phyloP scores from a whole-genome alignment of 352 stramenopile species.

The Globisporangium cystogenes region DNA sequence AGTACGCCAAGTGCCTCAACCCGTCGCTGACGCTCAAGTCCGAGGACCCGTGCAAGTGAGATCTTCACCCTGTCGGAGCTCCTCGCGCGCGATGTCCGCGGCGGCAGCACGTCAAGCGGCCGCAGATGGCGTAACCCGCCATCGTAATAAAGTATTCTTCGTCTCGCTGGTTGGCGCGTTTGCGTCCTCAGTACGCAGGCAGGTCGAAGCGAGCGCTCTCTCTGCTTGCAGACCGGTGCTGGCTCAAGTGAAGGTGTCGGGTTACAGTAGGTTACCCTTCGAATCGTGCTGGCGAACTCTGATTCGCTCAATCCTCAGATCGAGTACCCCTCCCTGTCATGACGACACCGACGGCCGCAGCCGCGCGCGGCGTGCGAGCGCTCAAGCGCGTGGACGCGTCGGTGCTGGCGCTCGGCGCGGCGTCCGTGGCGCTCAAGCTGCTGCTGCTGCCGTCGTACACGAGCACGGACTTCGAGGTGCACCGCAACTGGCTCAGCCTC shows the following conservation, averaged over 20 bases:
- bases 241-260: no score
- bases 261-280: no score
- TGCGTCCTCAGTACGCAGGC: no score
- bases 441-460: constrained; percentile 92
- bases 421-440: constrained; percentile 73
- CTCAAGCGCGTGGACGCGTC: constrained; percentile 28
- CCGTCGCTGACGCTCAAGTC: constrained; percentile 3
- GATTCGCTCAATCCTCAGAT: background rate
- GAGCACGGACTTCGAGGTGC: constrained; percentile 98
- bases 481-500: constrained; percentile 98
- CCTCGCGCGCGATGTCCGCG: no score
- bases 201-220: no score
- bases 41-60: constrained; percentile 5
- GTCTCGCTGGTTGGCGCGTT: no score
- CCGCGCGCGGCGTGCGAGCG: constrained; percentile 6
- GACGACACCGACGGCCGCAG: background rate
- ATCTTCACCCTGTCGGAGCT: no score
- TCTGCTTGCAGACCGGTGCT: no score
- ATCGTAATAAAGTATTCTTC: background rate
- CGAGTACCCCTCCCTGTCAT: background rate
- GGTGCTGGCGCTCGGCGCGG: constrained; percentile 40
- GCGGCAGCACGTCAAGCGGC: background rate
- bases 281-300: background rate
- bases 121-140: background rate
- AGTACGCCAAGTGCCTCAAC: constrained; percentile 13